Evolutionary conservation across 106 monocot genomes (phyloP).

Genomic region (Amphibolis antarctica): DNA sequence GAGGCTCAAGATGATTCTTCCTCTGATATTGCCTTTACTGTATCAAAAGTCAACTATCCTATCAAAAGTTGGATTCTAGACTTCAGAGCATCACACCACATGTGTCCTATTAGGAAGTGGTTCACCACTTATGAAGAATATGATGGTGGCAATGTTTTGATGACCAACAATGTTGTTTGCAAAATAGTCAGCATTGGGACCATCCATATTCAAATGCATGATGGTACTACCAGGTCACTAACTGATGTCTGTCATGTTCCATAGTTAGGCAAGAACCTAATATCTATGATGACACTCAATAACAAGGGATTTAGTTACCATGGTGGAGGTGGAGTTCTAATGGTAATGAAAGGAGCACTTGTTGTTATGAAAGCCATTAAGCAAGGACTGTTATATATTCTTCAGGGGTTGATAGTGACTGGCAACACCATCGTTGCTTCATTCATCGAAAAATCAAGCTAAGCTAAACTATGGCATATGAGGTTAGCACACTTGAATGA

Average conservation of each 20-base stretch:
- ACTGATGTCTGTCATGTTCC: background rate
- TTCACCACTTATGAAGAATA: conserved; percentile 5
- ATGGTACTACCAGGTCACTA: conserved; percentile 1
- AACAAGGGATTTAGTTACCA: too few relatives aligned
- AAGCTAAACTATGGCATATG: background rate
- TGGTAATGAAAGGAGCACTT: background rate
- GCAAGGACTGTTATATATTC: background rate
- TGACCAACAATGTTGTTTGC: too few relatives aligned
- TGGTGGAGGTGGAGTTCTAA: conserved; percentile 10
- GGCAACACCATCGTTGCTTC: background rate
- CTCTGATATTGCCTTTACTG: too few relatives aligned
- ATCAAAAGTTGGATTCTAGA: too few relatives aligned
- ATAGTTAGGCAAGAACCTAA: conserved; percentile 3
- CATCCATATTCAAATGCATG: conserved; percentile 11
- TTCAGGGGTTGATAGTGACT: background rate
- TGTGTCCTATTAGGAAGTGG: conserved; percentile 9
- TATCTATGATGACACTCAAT: conserved; percentile 7
- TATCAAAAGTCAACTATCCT: too few relatives aligned
- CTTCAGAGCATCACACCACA: too few relatives aligned
- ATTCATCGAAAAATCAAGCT: background rate
- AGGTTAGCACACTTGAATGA: conserved; percentile 5
- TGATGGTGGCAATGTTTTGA: too few relatives aligned
- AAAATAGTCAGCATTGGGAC: background rate
- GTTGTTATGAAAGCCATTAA: conserved; percentile 3
- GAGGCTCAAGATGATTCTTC: too few relatives aligned